A percentile compares a stretch with the other conserved stretches of the same genome.
These are phyloP conservation scores for Agaricus blazei DNA, from an alignment of 768 basidiomycete genomes.

Conservation along the genomic window DNA sequence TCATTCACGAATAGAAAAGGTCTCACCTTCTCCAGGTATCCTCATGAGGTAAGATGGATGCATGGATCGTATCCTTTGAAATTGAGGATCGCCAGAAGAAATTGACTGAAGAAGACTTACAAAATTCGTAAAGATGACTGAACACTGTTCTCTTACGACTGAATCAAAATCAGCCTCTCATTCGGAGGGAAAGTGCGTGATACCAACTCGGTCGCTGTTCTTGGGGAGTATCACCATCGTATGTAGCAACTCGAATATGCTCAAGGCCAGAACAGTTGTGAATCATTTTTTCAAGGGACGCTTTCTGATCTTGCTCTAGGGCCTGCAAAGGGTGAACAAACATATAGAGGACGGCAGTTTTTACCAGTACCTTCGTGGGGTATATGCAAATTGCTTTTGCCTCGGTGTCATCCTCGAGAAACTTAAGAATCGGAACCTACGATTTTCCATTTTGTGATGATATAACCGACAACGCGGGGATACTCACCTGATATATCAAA, in stretches of 20 bases:
- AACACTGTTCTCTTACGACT: slow-evolving; percentile 70
- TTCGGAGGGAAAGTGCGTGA: not conserved
- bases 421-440: slow-evolving; percentile 66
- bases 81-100: not conserved
- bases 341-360: not conserved
- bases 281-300: slow-evolving; percentile 64
- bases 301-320: slow-evolving; percentile 82
- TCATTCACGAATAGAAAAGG: not conserved
- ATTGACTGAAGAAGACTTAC: slow-evolving; percentile 32
- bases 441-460: not conserved
- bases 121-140: slow-evolving; percentile 87
- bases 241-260: slow-evolving; percentile 66
- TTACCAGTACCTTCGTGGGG: slow-evolving; percentile 71
- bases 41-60: slow-evolving; percentile 80
- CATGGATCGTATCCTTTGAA: slow-evolving; percentile 75
- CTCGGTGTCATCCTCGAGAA: slow-evolving; percentile 53
- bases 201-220: slow-evolving; percentile 54
- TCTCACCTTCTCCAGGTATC: slow-evolving; percentile 72
- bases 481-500: slow-evolving; percentile 72
- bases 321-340: slow-evolving; percentile 40
- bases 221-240: slow-evolving; percentile 84
- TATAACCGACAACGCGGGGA: not conserved
- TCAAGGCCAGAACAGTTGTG: slow-evolving; percentile 56
- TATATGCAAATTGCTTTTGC: slow-evolving; percentile 82
- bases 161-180: not conserved